Conservation (phyloP, 2,329 filamentous ascomycete species). For the Pseudocercospora eumusae region DNA sequence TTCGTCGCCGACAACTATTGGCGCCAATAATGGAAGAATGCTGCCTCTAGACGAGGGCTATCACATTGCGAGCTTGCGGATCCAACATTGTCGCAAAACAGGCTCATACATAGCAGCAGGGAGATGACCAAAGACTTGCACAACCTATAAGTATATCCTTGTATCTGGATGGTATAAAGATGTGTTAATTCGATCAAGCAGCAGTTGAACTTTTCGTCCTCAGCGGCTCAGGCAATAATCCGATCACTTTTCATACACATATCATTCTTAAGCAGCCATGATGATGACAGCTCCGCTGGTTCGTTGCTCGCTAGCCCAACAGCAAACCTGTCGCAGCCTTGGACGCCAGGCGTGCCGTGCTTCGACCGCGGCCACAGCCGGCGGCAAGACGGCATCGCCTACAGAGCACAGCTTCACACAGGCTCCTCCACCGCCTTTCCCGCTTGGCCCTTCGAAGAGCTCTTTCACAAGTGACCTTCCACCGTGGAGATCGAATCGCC, state of each 20-base stretch:
- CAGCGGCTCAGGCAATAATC: not conserved
- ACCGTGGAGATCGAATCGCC: constrained; percentile 2
- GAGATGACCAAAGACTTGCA: too few species aligned
- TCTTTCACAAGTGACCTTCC: not conserved
- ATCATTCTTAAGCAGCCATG: not conserved
- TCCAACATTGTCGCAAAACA: too few species aligned
- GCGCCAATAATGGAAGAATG: not conserved
- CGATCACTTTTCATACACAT: not conserved
- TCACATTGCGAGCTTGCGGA: not conserved
- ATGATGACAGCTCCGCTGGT: not conserved
- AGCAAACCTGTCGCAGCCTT: not conserved
- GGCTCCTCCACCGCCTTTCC: not conserved
- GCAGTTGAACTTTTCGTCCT: not conserved
- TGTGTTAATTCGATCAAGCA: not conserved
- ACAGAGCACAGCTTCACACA: not conserved
- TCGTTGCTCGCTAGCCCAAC: not conserved
- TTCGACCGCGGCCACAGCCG: not conserved
- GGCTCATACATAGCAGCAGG: too few species aligned
- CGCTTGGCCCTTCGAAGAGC: not conserved
- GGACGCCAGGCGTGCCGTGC: not conserved
- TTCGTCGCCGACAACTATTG: not conserved
- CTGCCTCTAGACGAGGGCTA: not conserved
- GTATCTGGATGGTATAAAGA: not conserved
- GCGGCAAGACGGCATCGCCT: not conserved
- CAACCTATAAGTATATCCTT: too few species aligned